Conservation (phyloP, 2,329 filamentous ascomycete genomes). For the Ophiostoma australiae region DNA sequence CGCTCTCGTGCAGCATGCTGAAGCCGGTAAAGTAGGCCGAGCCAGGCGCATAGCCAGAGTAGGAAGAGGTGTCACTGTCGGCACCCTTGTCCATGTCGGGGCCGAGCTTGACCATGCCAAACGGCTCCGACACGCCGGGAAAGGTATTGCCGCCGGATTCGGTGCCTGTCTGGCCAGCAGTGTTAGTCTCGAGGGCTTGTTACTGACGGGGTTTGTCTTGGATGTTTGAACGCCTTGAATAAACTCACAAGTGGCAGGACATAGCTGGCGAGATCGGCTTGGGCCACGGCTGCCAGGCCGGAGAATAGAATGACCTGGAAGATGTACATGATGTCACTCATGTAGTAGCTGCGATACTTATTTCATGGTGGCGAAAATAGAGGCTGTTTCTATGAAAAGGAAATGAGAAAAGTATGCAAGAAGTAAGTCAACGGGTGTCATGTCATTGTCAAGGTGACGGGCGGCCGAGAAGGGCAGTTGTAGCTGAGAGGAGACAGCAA, state of each 20-base stretch:
- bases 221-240: too few relatives aligned
- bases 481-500: neutral
- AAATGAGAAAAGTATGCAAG: neutral
- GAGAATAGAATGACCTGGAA: neutral
- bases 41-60: conserved; percentile 47
- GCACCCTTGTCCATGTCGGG: conserved; percentile 41
- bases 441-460: neutral
- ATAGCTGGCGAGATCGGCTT: neutral
- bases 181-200: neutral
- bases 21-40: conserved; percentile 47
- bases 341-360: neutral
- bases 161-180: conserved; percentile 40
- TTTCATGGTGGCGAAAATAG: neutral
- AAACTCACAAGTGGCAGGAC: neutral
- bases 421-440: neutral
- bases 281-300: neutral
- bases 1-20: conserved; percentile 61
- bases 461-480: neutral
- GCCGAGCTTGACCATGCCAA: conserved; percentile 48
- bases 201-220: too few relatives aligned
- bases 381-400: neutral
- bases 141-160: conserved; percentile 47
- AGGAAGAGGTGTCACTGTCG: conserved; percentile 43
- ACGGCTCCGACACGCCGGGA: conserved; percentile 44
- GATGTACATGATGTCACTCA: neutral